These are phyloP conservation scores for Picea abies DNA, from an alignment of 83 land plant genomes.

Conservation along the genomic window DNA sequence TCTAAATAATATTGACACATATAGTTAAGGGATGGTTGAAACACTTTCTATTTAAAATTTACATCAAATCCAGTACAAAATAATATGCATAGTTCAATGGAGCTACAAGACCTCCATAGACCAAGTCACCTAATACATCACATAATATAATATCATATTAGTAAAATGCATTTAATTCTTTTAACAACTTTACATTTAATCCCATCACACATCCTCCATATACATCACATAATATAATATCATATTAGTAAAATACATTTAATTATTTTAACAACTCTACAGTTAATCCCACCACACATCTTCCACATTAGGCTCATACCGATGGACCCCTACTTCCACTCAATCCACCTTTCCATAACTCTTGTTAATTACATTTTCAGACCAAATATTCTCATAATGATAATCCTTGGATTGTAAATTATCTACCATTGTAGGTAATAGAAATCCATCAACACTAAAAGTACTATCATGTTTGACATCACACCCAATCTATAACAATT, in stretches of 20 bases:
- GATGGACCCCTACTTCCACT: constrained; percentile 19
- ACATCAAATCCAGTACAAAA: too few relatives aligned
- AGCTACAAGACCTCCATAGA: constrained; percentile 19
- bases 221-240: constrained; percentile 30
- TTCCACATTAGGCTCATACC: not conserved
- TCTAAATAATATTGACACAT: not conserved
- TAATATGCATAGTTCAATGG: not conserved
- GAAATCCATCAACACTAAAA: not conserved
- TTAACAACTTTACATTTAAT: constrained; percentile 14
- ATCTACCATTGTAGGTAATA: constrained; percentile 1
- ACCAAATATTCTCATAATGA: not conserved
- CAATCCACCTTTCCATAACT: constrained; percentile 13
- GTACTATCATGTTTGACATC: not conserved
- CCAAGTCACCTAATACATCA: constrained; percentile 26
- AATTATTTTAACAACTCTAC: constrained; percentile 23
- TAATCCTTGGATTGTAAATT: not conserved
- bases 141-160: constrained; percentile 31
- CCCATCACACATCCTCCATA: constrained; percentile 21
- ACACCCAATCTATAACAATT: too few relatives aligned
- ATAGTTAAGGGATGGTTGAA: too few relatives aligned
- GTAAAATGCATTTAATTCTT: constrained; percentile 29
- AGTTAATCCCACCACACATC: constrained; percentile 20
- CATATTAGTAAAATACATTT: constrained; percentile 27
- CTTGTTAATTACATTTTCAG: constrained; percentile 11
- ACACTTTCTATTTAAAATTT: too few relatives aligned